Conservation (phyloP, 768 basidiomycete genomes). For the Lyophyllum atratum region DNA sequence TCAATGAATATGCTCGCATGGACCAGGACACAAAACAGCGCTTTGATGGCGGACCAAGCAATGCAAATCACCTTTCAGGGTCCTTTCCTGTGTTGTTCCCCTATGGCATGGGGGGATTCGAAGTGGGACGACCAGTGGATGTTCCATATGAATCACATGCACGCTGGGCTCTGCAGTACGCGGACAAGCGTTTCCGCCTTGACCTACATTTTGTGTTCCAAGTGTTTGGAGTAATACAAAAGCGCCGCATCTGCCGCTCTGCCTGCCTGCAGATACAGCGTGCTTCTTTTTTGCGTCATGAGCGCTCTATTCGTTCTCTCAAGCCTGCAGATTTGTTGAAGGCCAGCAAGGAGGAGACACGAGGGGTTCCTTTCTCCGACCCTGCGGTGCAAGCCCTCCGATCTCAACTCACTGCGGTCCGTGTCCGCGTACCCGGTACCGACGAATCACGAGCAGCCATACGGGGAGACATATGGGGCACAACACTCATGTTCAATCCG, state of each 20-base stretch:
- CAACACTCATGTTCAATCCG: constrained; percentile 25
- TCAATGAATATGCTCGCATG: constrained; percentile 7
- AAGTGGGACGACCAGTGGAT: not conserved
- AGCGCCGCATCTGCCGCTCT: constrained; percentile 20
- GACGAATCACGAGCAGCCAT: constrained; percentile 29
- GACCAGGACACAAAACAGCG: not conserved
- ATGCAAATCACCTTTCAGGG: constrained; percentile 7
- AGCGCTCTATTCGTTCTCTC: constrained; percentile 20
- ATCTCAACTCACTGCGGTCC: constrained; percentile 24
- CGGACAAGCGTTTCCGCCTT: not conserved
- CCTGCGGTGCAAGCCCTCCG: constrained; percentile 24
- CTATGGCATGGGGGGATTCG: constrained; percentile 15
- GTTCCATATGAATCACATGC: constrained; percentile 20
- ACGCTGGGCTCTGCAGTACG: not conserved
- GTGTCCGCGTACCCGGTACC: constrained; percentile 27
- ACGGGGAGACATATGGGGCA: constrained; percentile 38
- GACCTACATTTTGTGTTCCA: constrained; percentile 29
- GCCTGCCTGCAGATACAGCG: constrained; percentile 34
- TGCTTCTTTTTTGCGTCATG: constrained; percentile 23
- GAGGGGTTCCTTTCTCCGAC: constrained; percentile 21
- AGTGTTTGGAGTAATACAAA: constrained; percentile 28
- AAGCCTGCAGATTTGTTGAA: constrained; percentile 27
- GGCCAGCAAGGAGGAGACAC: constrained; percentile 36
- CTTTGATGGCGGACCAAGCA: not conserved
- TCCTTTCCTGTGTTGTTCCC: constrained; percentile 15